Evolutionary conservation across 208 protist species (phyloP).

Genomic region (Leishmania tropica): DNA sequence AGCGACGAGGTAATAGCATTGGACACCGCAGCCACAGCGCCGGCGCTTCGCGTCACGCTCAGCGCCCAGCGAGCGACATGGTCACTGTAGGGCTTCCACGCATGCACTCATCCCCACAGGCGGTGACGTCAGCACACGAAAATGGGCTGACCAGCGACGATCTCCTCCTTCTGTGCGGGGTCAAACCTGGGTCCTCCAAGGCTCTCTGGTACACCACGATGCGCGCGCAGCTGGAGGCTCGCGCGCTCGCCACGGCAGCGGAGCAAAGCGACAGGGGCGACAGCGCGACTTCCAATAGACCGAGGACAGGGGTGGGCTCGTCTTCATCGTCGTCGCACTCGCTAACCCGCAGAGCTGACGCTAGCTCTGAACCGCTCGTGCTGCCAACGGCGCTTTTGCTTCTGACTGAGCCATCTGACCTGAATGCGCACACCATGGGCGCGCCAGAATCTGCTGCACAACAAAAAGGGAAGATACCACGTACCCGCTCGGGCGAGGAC

Average conservation of each 20-base stretch:
- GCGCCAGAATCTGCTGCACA: not conserved
- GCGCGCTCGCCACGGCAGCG: not conserved
- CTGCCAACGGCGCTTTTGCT: slow-evolving; percentile 1
- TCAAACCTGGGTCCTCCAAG: slow-evolving; percentile 44
- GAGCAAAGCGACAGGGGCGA: not conserved
- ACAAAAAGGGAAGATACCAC: not conserved
- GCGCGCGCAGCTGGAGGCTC: slow-evolving; percentile 24
- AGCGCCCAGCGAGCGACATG: not conserved
- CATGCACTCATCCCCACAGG: not conserved
- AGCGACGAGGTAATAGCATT: not conserved
- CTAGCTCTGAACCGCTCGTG: not conserved
- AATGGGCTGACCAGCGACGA: slow-evolving; percentile 52
- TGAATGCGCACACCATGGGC: not conserved
- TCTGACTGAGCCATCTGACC: not conserved
- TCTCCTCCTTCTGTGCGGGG: slow-evolving; percentile 54
- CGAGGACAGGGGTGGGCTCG: not conserved
- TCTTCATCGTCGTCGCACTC: not conserved
- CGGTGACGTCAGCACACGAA: not conserved
- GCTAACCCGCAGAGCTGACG: not conserved
- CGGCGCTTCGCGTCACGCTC: not conserved
- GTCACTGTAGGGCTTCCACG: not conserved
- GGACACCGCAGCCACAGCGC: not conserved
- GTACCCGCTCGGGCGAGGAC: not conserved
- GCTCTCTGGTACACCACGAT: slow-evolving; percentile 49
- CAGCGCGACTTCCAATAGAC: not conserved